These are phyloP conservation scores for Excoecaria agallocha DNA, from an alignment of 345 rosid species.

Conservation along the genomic window DNA sequence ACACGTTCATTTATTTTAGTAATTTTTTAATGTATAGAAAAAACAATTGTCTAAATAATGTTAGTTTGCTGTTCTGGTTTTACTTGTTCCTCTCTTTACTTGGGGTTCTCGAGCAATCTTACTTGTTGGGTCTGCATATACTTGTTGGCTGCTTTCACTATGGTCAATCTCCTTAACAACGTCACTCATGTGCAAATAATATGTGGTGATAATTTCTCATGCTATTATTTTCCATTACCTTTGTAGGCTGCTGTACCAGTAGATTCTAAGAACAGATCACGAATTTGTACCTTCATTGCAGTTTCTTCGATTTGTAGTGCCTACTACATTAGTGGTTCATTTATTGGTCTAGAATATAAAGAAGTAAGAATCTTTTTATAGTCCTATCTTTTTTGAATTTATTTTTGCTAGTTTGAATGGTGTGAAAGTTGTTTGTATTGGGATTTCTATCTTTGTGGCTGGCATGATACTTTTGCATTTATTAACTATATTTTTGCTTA, in stretches of 20 bases:
- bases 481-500: background rate
- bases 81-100: too few relatives aligned
- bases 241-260: conserved; percentile 42
- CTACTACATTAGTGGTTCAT: conserved; percentile 55
- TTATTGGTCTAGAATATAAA: conserved; percentile 44
- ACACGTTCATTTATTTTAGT: too few relatives aligned
- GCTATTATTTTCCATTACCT: conserved; percentile 4
- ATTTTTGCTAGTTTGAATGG: background rate
- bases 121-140: too few relatives aligned
- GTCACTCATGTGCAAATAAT: background rate
- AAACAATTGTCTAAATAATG: too few relatives aligned
- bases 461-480: background rate
- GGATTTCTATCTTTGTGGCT: background rate
- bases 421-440: background rate
- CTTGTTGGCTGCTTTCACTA: background rate
- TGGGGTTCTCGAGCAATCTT: too few relatives aligned
- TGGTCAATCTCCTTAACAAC: background rate
- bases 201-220: background rate
- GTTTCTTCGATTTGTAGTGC: conserved; percentile 52
- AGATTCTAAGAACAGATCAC: conserved; percentile 50
- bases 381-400: background rate
- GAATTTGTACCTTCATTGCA: conserved; percentile 48
- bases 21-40: too few relatives aligned
- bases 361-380: conserved; percentile 44
- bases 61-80: too few relatives aligned